Base-by-base conservation (phyloP, 805 yeast genomes). In the Metschnikowia borealis region DNA sequence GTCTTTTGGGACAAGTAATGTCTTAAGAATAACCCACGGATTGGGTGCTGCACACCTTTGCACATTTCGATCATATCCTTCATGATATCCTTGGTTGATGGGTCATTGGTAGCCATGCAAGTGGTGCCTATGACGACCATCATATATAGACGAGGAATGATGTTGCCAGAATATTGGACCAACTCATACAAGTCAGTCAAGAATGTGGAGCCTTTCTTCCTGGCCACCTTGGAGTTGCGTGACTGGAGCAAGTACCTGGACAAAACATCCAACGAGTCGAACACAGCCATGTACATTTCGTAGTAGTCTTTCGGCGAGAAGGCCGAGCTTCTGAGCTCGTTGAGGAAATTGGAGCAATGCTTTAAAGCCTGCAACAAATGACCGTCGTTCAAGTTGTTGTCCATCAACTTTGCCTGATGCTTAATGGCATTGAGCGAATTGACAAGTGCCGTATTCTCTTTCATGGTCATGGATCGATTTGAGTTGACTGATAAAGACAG, bases 51-150 rank as follows among this genome's bases (percentile, higher is more conserved):
- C 2, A 92, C 96, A 14, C 97, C 99, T 38, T 96, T 80, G 56
- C 96, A 85, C 99, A 94, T 94, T 67, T 94, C 99, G 61, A 92
- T 85, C 96, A 94, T 86, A 64, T 94, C 99, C 66, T 87, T 88
- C 82, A 92, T 80, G 46, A 94, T 85, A 56, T 90, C 98, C 61
- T 81, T 81, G 34, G 82, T 78, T 0, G 97, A 96, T 0, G 96
- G 84, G 49, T 83, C 89, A 1, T 84, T 79, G 8, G 84, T 76
- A 6, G 86, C 73, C 85, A 92, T 83, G 70, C 87, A 90, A 2
- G 89, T 89, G 0, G 95, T 83, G 7, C 99, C 99, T 14, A 94
- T 92, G 2, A 96, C 92, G 39, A 94, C 86, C 97, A 94, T 89
- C 69, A 94, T 75, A 64, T 94, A 94, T 49, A 94, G 72, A 51